Evolutionary conservation across 345 rosid genomes (phyloP).

Genomic region (Clarkia xantiana): DNA sequence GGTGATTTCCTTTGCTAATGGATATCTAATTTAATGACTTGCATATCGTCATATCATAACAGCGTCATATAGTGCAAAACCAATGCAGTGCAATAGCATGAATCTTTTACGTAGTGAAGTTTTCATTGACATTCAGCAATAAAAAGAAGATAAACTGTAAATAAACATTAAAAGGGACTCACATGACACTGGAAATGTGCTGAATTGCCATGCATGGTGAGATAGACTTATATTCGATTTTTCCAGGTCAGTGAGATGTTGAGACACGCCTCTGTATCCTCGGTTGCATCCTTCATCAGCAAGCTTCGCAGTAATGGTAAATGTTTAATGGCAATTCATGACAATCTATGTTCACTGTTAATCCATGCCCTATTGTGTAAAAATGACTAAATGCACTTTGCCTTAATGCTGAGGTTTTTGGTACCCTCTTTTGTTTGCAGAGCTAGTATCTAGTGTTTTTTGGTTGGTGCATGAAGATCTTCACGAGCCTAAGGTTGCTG

Average conservation of each 20-base stretch:
- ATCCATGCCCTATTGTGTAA: no score
- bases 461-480: conserved; percentile 77
- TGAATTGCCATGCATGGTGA: neutral
- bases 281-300: conserved; percentile 47
- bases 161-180: neutral
- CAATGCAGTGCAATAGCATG: no score
- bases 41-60: neutral
- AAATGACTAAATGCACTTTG: no score
- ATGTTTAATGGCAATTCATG: conserved; percentile 1
- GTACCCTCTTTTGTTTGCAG: conserved; percentile 25
- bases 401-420: conserved; percentile 6
- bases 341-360: no score
- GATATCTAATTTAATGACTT: neutral
- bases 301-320: conserved; percentile 75
- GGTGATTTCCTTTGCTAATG: conserved; percentile 13
- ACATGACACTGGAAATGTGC: neutral
- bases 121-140: no score
- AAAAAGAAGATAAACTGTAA: no score
- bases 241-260: conserved; percentile 60
- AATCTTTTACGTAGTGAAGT: no score
- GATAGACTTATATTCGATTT: conserved; percentile 6
- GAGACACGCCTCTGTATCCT: conserved; percentile 45
- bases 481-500: conserved; percentile 40
- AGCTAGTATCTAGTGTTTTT: conserved; percentile 43
- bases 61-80: no score